These are phyloP conservation scores for Paramecium octaurelia DNA, from an alignment of 73 alveolate genomes.

Conservation along the genomic window DNA sequence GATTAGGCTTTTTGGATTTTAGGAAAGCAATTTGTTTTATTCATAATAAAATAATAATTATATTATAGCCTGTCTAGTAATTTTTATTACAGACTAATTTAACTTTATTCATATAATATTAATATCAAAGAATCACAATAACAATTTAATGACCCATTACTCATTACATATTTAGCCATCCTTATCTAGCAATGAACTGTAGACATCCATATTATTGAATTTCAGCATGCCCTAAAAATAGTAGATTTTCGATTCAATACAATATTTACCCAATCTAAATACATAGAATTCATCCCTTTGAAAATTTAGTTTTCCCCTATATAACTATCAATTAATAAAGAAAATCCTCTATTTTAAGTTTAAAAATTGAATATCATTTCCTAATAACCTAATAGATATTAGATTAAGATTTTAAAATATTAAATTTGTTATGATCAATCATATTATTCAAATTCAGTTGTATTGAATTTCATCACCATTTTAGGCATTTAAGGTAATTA, in stretches of 20 bases:
- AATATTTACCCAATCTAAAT: not conserved
- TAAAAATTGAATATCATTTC: not conserved
- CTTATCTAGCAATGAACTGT: not conserved
- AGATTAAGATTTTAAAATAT: not conserved
- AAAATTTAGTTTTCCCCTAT: too few relatives aligned
- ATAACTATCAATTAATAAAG: too few relatives aligned
- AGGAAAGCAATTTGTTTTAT: not conserved
- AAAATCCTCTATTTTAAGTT: too few relatives aligned
- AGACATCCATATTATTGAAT: too few relatives aligned
- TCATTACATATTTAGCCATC: too few relatives aligned
- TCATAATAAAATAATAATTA: not conserved
- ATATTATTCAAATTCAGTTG: constrained; percentile 15
- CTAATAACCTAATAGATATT: not conserved
- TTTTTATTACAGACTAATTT: not conserved
- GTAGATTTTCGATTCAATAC: not conserved
- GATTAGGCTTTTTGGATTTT: not conserved
- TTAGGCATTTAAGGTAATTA: not conserved
- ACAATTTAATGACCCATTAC: not conserved
- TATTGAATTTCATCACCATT: not conserved
- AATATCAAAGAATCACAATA: not conserved
- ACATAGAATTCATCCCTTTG: not conserved
- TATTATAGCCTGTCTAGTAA: not conserved
- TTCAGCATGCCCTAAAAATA: not conserved
- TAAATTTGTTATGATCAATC: not conserved
- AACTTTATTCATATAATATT: not conserved